phyloP scores from a whole-genome alignment of 805 yeast genomes.

The Wickerhamomyces strasburgensis region DNA sequence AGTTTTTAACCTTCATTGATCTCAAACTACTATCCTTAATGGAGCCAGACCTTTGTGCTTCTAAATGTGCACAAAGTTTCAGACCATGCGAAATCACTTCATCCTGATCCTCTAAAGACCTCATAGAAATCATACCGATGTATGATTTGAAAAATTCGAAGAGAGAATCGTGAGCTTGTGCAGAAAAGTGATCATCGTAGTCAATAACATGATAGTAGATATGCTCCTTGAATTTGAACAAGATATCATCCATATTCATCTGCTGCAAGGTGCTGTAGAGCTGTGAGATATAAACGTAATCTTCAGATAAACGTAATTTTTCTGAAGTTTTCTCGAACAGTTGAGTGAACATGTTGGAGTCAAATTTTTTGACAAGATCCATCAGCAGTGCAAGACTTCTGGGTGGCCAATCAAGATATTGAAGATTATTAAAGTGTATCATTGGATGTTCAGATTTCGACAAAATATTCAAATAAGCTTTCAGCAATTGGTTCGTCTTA shows the following conservation, averaged over 20 bases:
- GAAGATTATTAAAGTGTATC: conserved; percentile 1
- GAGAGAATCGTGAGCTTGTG: conserved; percentile 1
- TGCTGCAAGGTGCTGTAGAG: conserved; percentile 2
- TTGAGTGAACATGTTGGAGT: not conserved
- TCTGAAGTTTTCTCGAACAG: not conserved
- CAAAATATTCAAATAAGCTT: conserved; percentile 10
- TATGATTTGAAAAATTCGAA: conserved; percentile 2
- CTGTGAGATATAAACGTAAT: conserved; percentile 4
- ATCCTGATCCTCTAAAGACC: not conserved
- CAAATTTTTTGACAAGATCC: not conserved
- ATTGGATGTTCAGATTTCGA: conserved; percentile 4
- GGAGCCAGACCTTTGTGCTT: not conserved
- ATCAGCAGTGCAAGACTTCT: conserved; percentile 1
- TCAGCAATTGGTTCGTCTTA: conserved; percentile 8
- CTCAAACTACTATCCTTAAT: not conserved
- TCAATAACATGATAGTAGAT: conserved; percentile 14
- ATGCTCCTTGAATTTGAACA: conserved; percentile 10
- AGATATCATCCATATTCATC: not conserved
- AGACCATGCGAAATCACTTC: conserved; percentile 5
- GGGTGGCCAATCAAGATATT: not conserved
- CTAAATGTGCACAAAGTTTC: conserved; percentile 2
- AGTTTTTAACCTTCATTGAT: not conserved
- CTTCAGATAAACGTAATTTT: conserved; percentile 3
- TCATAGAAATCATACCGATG: not conserved
- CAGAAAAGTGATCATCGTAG: conserved; percentile 2